Evolutionary conservation across 306 rosid species (phyloP).

Genomic region (Casuarina equisetifolia): DNA sequence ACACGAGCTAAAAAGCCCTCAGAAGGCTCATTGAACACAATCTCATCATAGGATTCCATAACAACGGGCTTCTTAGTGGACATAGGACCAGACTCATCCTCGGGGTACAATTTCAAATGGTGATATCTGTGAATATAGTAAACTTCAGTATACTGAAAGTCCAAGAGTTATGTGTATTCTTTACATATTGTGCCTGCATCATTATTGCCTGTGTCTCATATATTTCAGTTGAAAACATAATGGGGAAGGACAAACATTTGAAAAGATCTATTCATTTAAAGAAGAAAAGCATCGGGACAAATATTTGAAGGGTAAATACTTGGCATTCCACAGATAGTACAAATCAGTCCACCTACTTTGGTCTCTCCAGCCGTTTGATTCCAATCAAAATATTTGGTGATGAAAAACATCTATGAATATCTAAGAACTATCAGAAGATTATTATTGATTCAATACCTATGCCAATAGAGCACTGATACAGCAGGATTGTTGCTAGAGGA

Average conservation of each 20-base stretch:
- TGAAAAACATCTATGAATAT: not conserved
- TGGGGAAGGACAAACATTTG: not conserved
- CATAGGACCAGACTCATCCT: slow-evolving; percentile 71
- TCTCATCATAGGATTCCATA: slow-evolving; percentile 65
- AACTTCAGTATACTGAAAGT: slow-evolving; percentile 43
- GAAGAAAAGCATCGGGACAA: not conserved
- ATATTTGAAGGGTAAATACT: not conserved
- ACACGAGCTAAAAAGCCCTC: slow-evolving; percentile 65
- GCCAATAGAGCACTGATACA: not conserved
- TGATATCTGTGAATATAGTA: slow-evolving; percentile 63
- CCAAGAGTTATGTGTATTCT: slow-evolving; percentile 31
- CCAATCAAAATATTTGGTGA: not conserved
- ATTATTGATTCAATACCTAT: not conserved
- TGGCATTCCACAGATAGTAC: not conserved
- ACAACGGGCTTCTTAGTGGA: slow-evolving; percentile 79
- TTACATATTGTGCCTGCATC: slow-evolving; percentile 13
- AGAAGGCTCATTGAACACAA: slow-evolving; percentile 72
- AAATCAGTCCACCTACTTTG: not conserved
- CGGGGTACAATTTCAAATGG: slow-evolving; percentile 83
- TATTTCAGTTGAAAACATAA: not conserved
- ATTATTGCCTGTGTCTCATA: not conserved
- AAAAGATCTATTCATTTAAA: not conserved
- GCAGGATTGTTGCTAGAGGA: not conserved
- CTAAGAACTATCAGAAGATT: not conserved
- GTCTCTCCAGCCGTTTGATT: not conserved